A percentile compares a stretch with the other conserved stretches of the same genome.
Conservation (phyloP, 768 basidiomycete species). For the Obba rivulosa region DNA sequence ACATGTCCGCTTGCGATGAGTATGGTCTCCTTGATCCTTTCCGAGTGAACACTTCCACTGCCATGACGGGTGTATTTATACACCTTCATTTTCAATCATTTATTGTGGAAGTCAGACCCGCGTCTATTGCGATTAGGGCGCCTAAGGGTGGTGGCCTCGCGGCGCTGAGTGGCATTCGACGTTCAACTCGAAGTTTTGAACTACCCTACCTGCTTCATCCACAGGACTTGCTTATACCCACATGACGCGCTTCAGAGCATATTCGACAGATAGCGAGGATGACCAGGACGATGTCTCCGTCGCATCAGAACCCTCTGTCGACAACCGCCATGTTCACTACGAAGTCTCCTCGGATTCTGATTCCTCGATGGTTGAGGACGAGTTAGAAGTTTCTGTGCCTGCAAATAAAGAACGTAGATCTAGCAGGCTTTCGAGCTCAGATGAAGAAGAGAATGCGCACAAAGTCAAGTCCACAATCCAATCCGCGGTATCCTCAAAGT, state of each 20-base stretch:
- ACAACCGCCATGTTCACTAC: conserved; percentile 22
- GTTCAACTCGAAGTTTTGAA: too few relatives aligned
- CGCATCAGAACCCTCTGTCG: conserved; percentile 23
- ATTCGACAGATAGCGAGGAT: conserved; percentile 51
- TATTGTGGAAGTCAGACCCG: too few relatives aligned
- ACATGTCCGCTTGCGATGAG: too few relatives aligned
- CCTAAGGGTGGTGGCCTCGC: too few relatives aligned
- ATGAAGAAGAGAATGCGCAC: conserved; percentile 1
- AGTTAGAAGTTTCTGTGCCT: conserved; percentile 2
- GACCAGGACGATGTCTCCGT: conserved; percentile 38
- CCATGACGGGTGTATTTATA: too few relatives aligned
- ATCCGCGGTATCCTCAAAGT: background rate
- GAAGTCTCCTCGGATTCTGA: conserved; percentile 20
- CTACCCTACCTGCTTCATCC: too few relatives aligned
- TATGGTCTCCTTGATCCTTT: too few relatives aligned
- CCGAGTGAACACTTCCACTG: too few relatives aligned
- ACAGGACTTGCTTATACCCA: background rate
- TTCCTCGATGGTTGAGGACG: conserved; percentile 13
- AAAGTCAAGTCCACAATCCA: background rate
- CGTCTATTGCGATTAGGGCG: too few relatives aligned
- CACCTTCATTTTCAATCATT: too few relatives aligned
- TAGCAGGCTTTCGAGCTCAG: background rate
- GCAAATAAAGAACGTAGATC: background rate
- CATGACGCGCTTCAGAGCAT: conserved; percentile 70
- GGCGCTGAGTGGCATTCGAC: too few relatives aligned